phyloP scores from a whole-genome alignment of 225 moss, liverwort and hornwort genomes.

The Anthoceros angustus region DNA sequence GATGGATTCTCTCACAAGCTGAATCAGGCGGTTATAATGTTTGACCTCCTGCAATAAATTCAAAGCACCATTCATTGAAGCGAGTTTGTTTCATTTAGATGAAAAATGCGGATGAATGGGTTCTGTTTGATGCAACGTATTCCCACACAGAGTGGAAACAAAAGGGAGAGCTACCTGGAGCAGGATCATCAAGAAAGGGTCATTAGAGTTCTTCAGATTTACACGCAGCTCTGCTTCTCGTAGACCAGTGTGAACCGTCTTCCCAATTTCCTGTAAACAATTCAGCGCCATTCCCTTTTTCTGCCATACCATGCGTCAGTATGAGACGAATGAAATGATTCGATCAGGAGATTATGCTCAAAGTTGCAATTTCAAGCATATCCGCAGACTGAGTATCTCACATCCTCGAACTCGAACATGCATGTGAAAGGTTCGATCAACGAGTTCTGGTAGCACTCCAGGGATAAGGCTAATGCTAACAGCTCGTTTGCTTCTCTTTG shows the following conservation, averaged over 20 bases:
- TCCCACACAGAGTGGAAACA: constrained; percentile 8
- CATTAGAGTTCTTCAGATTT: neutral
- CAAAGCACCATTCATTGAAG: neutral
- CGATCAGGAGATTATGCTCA: no score
- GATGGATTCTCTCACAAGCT: constrained; percentile 20
- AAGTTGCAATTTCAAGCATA: no score
- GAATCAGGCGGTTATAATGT: constrained; percentile 28
- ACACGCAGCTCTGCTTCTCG: neutral
- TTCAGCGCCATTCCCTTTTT: neutral
- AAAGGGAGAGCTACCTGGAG: neutral
- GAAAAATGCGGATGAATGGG: neutral
- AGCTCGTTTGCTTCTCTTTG: constrained; percentile 22
- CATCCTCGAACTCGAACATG: constrained; percentile 26
- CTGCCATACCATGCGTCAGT: neutral
- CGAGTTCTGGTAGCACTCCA: constrained; percentile 27
- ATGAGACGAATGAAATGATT: no score
- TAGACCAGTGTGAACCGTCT: neutral
- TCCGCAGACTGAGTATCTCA: neutral
- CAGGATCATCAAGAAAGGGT: constrained; percentile 4
- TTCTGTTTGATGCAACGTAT: neutral
- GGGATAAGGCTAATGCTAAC: constrained; percentile 18
- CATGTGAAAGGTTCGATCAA: constrained; percentile 22
- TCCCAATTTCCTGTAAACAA: neutral
- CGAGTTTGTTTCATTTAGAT: neutral
- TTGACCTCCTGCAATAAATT: constrained; percentile 21